These are phyloP conservation scores for Puccinia horiana DNA, from an alignment of 1,284 basidiomycete genomes.

Conservation along the genomic window DNA sequence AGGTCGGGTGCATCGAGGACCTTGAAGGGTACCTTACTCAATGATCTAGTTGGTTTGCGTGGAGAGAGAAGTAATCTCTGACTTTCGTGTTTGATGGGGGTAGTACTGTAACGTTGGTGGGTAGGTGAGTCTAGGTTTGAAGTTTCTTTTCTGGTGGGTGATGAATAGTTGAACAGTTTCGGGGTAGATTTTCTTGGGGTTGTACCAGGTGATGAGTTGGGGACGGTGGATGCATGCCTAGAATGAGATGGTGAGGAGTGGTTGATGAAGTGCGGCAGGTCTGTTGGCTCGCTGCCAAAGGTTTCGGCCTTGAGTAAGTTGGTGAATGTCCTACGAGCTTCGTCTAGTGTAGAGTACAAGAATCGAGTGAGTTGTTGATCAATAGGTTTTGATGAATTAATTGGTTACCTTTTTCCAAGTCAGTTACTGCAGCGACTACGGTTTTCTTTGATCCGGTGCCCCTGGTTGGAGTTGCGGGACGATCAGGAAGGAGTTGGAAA, in stretches of 20 bases:
- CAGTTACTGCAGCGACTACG: constrained; percentile 37
- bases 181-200: constrained; percentile 56
- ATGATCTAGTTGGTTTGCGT: constrained; percentile 73
- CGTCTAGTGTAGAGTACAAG: too few species aligned
- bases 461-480: constrained; percentile 33
- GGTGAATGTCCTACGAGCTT: constrained; percentile 40
- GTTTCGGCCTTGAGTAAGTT: constrained; percentile 40
- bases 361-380: too few species aligned
- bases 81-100: constrained; percentile 81
- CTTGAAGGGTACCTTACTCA: constrained; percentile 94
- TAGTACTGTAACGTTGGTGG: constrained; percentile 84
- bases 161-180: constrained; percentile 61
- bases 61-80: constrained; percentile 82
- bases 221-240: constrained; percentile 35
- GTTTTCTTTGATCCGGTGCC: constrained; percentile 27
- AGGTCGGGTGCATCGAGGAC: constrained; percentile 96
- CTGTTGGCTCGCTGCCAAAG: constrained; percentile 31
- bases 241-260: constrained; percentile 36
- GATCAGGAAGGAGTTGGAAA: constrained; percentile 42
- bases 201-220: constrained; percentile 34
- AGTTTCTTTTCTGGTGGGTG: constrained; percentile 56
- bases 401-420: constrained; percentile 42
- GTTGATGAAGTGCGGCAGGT: constrained; percentile 33
- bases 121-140: constrained; percentile 63
- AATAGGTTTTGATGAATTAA: neutral